These are phyloP conservation scores for Tylopilus felleus DNA, from an alignment of 768 basidiomycete species.

Conservation along the genomic window DNA sequence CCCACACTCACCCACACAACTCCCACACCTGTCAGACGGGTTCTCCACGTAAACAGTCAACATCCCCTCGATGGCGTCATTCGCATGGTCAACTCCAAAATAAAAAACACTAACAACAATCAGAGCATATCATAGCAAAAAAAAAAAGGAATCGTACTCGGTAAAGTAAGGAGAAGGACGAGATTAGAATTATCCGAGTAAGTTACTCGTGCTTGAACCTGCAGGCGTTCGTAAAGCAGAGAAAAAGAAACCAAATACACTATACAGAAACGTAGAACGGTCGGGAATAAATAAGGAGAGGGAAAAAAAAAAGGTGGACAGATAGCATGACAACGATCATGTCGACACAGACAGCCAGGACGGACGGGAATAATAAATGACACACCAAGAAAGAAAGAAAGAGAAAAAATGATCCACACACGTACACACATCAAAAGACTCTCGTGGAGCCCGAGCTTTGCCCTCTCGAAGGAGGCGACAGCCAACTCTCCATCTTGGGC, in stretches of 20 bases:
- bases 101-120: not conserved
- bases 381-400: not conserved
- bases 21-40: not conserved
- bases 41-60: not conserved
- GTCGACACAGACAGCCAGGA: not conserved
- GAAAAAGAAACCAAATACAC: constrained; percentile 11
- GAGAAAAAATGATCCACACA: not conserved
- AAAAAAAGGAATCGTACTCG: not conserved
- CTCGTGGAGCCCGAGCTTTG: constrained; percentile 31
- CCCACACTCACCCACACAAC: no score
- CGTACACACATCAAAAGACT: constrained; percentile 23
- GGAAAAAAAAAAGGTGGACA: not conserved
- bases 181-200: constrained; percentile 33
- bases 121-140: constrained; percentile 16
- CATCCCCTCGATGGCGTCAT: no score
- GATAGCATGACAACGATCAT: constrained; percentile 11
- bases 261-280: constrained; percentile 22
- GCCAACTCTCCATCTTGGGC: constrained; percentile 37
- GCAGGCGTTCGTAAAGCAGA: constrained; percentile 19
- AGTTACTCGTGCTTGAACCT: constrained; percentile 31
- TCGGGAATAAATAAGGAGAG: not conserved
- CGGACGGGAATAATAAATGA: not conserved
- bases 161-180: constrained; percentile 10
- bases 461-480: constrained; percentile 28
- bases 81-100: no score